phyloP scores from a whole-genome alignment of 1,284 basidiomycete species.

The Phaffia rhodozyma region DNA sequence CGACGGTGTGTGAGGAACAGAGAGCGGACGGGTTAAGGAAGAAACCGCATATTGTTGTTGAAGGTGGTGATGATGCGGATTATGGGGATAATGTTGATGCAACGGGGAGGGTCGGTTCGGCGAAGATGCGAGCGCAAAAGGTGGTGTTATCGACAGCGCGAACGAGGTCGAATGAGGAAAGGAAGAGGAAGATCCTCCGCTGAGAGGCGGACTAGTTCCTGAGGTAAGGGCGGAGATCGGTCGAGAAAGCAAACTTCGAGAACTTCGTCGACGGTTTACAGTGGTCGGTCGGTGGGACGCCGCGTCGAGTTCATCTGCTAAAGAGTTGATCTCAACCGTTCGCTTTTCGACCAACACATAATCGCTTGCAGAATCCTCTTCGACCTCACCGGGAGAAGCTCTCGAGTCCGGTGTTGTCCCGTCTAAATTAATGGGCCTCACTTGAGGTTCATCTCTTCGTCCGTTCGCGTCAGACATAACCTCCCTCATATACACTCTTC shows the following conservation, averaged over 20 bases:
- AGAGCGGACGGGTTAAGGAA: slow-evolving; percentile 25
- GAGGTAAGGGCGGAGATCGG: slow-evolving; percentile 31
- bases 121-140: slow-evolving; percentile 31
- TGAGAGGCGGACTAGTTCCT: slow-evolving; percentile 16
- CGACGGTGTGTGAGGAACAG: slow-evolving; percentile 24
- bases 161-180: slow-evolving; percentile 34
- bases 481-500: not conserved
- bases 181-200: slow-evolving; percentile 13
- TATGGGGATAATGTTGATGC: slow-evolving; percentile 4
- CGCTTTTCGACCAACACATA: slow-evolving; percentile 48
- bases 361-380: slow-evolving; percentile 27
- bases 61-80: slow-evolving; percentile 8
- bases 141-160: slow-evolving; percentile 35
- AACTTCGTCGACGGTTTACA: slow-evolving; percentile 33
- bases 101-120: slow-evolving; percentile 18
- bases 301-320: slow-evolving; percentile 43
- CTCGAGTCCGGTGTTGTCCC: not conserved
- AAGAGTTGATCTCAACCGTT: slow-evolving; percentile 44
- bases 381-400: slow-evolving; percentile 30
- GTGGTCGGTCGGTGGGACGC: slow-evolving; percentile 31
- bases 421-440: not conserved
- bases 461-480: not conserved
- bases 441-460: not conserved
- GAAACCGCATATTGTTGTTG: slow-evolving; percentile 9
- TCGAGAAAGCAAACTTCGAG: slow-evolving; percentile 29